A percentile compares a stretch with the other conserved stretches of the same genome.
Conservation (phyloP, 2,329 filamentous ascomycete genomes). For the Talaromyces sp. region DNA sequence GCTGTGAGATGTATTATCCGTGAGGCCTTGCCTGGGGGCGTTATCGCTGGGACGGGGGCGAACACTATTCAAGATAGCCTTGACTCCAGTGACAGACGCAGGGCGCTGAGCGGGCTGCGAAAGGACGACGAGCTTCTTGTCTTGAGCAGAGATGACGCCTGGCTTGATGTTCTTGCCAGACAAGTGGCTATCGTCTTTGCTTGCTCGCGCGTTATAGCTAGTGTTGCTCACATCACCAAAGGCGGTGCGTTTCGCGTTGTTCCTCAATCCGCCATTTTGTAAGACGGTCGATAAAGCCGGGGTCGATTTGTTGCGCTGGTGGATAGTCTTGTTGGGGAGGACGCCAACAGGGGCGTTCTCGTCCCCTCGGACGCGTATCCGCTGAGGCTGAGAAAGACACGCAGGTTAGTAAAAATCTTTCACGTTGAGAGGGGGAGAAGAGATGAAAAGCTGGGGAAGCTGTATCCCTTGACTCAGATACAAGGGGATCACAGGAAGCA, state of each 20-base stretch:
- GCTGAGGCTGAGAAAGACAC: constrained; percentile 56
- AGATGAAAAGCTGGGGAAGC: neutral
- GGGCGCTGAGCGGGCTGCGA: constrained; percentile 60
- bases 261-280: constrained; percentile 55
- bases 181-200: constrained; percentile 55
- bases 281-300: constrained; percentile 54
- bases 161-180: constrained; percentile 42
- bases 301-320: constrained; percentile 78
- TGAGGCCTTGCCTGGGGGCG: constrained; percentile 27
- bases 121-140: constrained; percentile 44
- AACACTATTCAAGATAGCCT: constrained; percentile 32
- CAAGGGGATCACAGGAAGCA: neutral
- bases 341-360: constrained; percentile 60
- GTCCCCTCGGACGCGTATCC: constrained; percentile 60
- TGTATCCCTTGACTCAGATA: neutral
- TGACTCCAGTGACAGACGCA: constrained; percentile 35
- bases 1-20: constrained; percentile 19
- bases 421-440: neutral
- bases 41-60: constrained; percentile 27
- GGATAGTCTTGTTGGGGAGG: constrained; percentile 55
- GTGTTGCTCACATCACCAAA: constrained; percentile 81
- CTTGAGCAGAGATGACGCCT: constrained; percentile 18
- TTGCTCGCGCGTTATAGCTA: constrained; percentile 31
- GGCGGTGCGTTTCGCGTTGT: constrained; percentile 67
- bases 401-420: neutral